A percentile compares a stretch with the other conserved stretches of the same genome.
Conservation (phyloP, 768 basidiomycete species). For the Fistulinella prunicolor region DNA sequence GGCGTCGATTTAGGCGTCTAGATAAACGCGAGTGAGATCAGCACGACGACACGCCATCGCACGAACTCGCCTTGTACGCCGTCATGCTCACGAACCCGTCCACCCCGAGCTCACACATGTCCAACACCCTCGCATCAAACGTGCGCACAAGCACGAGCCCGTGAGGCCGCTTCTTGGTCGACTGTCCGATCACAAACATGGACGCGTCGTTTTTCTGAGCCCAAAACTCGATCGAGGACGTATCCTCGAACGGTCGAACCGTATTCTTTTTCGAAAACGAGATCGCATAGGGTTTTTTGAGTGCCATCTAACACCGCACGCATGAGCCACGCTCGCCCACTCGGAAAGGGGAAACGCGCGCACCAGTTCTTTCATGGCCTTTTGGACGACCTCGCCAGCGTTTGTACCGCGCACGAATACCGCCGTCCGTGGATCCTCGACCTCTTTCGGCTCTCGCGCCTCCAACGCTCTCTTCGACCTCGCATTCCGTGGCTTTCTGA, state of each 20-base stretch:
- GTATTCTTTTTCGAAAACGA: conserved; percentile 93
- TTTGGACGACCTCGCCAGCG: conserved; percentile 74
- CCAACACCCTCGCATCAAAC: conserved; percentile 82
- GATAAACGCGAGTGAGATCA: not conserved
- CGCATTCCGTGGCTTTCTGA: conserved; percentile 92
- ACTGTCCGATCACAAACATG: conserved; percentile 86
- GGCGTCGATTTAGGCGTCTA: conserved; percentile 82
- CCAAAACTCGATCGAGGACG: conserved; percentile 87
- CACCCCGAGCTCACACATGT: conserved; percentile 94
- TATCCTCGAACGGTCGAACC: conserved; percentile 87
- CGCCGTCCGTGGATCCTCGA: conserved; percentile 83
- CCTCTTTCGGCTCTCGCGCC: conserved; percentile 82
- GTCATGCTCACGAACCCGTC: conserved; percentile 76
- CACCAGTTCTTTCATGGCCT: conserved; percentile 88
- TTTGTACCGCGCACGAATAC: conserved; percentile 90
- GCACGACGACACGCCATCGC: not conserved
- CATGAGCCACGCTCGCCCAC: not conserved
- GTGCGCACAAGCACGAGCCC: conserved; percentile 82
- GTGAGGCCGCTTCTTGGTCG: conserved; percentile 92
- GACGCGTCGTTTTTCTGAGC: conserved; percentile 90
- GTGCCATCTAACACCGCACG: conserved; percentile 65
- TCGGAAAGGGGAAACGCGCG: conserved; percentile 28
- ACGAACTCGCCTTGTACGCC: conserved; percentile 68
- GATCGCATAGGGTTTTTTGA: conserved; percentile 89
- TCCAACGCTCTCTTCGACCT: conserved; percentile 88